phyloP scores from a whole-genome alignment of 2,329 filamentous ascomycete genomes.

The Parascedosporium putredinis region DNA sequence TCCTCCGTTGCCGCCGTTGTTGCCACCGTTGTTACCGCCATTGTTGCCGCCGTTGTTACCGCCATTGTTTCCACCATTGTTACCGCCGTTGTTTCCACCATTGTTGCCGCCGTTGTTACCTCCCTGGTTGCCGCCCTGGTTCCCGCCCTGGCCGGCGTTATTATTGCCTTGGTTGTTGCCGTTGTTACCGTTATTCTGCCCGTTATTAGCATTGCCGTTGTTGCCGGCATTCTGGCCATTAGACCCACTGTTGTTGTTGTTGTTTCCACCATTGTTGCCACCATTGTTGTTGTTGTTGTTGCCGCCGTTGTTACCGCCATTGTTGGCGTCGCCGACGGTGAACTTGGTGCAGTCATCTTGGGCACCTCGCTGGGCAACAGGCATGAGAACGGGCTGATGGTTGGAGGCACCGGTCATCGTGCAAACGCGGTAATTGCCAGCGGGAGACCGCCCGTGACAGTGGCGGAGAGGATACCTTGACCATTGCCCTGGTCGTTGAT shows the following conservation, averaged over 20 bases:
- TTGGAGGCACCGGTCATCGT: slow-evolving; percentile 53
- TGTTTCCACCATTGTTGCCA: slow-evolving; percentile 11
- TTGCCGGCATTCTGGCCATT: slow-evolving; percentile 10
- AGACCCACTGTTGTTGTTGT: slow-evolving; percentile 8
- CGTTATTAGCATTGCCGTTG: background rate
- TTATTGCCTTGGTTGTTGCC: slow-evolving; percentile 9
- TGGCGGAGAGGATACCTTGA: slow-evolving; percentile 40
- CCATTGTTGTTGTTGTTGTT: slow-evolving; percentile 12
- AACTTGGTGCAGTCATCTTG: slow-evolving; percentile 57
- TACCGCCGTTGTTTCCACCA: slow-evolving; percentile 9
- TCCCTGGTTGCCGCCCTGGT: slow-evolving; percentile 9
- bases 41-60: slow-evolving; percentile 7
- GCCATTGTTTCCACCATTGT: slow-evolving; percentile 9
- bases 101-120: slow-evolving; percentile 14
- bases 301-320: slow-evolving; percentile 11
- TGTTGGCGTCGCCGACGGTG: slow-evolving; percentile 29
- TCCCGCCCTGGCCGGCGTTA: slow-evolving; percentile 9
- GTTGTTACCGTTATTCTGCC: slow-evolving; percentile 6
- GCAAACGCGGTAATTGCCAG: slow-evolving; percentile 55
- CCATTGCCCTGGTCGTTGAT: slow-evolving; percentile 52
- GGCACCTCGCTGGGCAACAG: slow-evolving; percentile 54
- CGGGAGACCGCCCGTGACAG: slow-evolving; percentile 46
- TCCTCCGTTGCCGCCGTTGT: slow-evolving; percentile 10
- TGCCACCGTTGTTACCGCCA: slow-evolving; percentile 9
- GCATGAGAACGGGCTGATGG: slow-evolving; percentile 57